Conservation (phyloP, 305 asterid species). For the Rubia peregrina region DNA sequence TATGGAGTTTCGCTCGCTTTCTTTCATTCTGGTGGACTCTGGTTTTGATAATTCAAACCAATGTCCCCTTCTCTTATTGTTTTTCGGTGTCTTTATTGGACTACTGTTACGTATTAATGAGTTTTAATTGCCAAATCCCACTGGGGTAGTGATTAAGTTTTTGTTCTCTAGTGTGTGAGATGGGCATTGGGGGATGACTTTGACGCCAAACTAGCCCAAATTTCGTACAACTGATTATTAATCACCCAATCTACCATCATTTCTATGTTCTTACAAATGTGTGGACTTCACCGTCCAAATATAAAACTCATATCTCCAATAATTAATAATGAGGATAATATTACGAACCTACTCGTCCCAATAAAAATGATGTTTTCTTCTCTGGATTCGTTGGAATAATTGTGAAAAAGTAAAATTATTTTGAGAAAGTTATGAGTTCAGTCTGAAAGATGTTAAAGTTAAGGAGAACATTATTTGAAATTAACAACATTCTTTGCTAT, state of each 20-base stretch:
- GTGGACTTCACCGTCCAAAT: neutral
- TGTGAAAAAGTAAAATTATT: too few relatives aligned
- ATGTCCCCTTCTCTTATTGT: neutral
- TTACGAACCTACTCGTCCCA: too few relatives aligned
- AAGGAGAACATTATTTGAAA: too few relatives aligned
- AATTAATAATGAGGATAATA: too few relatives aligned
- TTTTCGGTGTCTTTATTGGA: neutral
- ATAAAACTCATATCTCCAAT: neutral
- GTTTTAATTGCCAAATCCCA: neutral
- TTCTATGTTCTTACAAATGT: neutral
- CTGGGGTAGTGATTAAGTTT: neutral
- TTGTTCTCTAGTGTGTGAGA: neutral
- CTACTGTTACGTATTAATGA: neutral
- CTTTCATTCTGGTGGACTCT: neutral
- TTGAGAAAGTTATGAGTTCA: too few relatives aligned
- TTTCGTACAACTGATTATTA: neutral
- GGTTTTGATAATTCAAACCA: neutral
- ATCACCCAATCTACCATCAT: neutral
- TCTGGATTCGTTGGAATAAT: too few relatives aligned
- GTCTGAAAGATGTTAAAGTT: too few relatives aligned
- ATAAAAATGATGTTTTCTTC: too few relatives aligned
- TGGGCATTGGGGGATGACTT: neutral
- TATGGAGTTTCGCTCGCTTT: constrained; percentile 5
- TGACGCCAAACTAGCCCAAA: neutral
- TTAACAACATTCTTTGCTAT: too few relatives aligned